Percentiles rank a stretch among this genome's conserved stretches.
These are phyloP conservation scores for Coemansia sp. DNA, from an alignment of 192 early-diverging fungal species.

Conservation along the genomic window DNA sequence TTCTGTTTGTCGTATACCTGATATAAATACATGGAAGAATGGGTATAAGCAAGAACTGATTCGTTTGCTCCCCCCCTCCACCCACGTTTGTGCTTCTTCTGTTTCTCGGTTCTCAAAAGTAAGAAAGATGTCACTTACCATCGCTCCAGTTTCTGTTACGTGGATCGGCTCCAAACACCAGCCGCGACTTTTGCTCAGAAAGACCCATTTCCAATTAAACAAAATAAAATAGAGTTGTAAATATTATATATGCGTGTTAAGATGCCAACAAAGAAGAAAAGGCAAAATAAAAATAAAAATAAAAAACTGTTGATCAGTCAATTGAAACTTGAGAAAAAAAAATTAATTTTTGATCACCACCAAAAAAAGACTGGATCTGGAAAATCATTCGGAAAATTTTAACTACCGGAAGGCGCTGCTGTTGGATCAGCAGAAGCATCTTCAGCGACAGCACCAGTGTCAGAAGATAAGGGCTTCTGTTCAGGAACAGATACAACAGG, in stretches of 20 bases:
- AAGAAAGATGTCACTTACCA: constrained; percentile 48
- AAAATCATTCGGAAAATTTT: not conserved
- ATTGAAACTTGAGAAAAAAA: not conserved
- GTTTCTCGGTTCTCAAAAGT: not conserved
- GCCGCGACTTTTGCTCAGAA: constrained; percentile 40
- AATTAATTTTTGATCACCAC: not conserved
- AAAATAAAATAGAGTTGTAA: not conserved
- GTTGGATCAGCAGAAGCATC: not conserved
- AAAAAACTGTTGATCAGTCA: not conserved
- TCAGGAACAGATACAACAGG: not conserved
- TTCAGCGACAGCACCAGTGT: not conserved
- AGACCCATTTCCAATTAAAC: constrained; percentile 32
- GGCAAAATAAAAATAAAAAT: not conserved
- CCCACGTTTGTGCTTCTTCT: no score
- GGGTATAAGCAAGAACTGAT: no score
- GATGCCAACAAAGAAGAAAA: not conserved
- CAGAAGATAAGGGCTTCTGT: not conserved
- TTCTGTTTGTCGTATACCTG: no score
- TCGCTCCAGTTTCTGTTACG: constrained; percentile 88
- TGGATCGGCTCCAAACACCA: constrained; percentile 75
- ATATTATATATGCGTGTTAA: not conserved
- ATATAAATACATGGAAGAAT: not conserved
- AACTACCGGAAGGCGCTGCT: not conserved
- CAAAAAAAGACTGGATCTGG: not conserved
- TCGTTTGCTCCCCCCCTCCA: no score